Percentiles rank a stretch among this genome's conserved stretches.
These are phyloP conservation scores for Yamadazyma pseudoaaseri DNA, from an alignment of 1,139 yeast genomes.

Conservation along the genomic window DNA sequence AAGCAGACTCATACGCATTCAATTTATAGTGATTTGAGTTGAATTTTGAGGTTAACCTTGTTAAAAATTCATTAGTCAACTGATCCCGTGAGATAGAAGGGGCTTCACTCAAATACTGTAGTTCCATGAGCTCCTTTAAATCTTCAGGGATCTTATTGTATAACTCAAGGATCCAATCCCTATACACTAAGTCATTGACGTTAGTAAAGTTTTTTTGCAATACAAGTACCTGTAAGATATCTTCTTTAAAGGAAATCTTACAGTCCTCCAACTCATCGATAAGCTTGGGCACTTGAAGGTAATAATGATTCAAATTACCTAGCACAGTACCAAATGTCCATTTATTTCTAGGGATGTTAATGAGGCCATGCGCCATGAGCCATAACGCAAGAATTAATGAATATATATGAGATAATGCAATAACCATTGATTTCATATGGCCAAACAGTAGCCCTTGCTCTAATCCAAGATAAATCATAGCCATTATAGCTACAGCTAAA, in stretches of 20 bases:
- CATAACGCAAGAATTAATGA: constrained; percentile 73
- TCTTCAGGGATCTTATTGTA: constrained; percentile 34
- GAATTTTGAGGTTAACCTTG: constrained; percentile 35
- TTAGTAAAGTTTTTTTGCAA: constrained; percentile 38
- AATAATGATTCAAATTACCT: constrained; percentile 41
- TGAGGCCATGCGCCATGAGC: constrained; percentile 83
- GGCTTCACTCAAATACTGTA: constrained; percentile 26
- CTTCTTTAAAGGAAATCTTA: constrained; percentile 60
- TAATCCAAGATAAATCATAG: constrained; percentile 58
- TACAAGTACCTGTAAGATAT: constrained; percentile 58
- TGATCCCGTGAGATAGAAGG: constrained; percentile 33
- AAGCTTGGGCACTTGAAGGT: constrained; percentile 54
- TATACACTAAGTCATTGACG: constrained; percentile 26
- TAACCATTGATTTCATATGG: constrained; percentile 64
- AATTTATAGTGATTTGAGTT: constrained; percentile 38
- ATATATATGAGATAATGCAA: constrained; percentile 79
- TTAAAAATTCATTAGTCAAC: constrained; percentile 33
- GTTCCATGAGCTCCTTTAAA: constrained; percentile 32
- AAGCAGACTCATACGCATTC: constrained; percentile 43
- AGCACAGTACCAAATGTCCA: constrained; percentile 51
- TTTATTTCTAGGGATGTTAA: constrained; percentile 59
- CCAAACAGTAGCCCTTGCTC: constrained; percentile 58
- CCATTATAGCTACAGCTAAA: constrained; percentile 51
- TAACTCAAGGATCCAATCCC: constrained; percentile 44
- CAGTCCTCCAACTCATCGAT: constrained; percentile 69